phyloP scores from a whole-genome alignment of 2,329 filamentous ascomycete species.

The Cadophora sp. region DNA sequence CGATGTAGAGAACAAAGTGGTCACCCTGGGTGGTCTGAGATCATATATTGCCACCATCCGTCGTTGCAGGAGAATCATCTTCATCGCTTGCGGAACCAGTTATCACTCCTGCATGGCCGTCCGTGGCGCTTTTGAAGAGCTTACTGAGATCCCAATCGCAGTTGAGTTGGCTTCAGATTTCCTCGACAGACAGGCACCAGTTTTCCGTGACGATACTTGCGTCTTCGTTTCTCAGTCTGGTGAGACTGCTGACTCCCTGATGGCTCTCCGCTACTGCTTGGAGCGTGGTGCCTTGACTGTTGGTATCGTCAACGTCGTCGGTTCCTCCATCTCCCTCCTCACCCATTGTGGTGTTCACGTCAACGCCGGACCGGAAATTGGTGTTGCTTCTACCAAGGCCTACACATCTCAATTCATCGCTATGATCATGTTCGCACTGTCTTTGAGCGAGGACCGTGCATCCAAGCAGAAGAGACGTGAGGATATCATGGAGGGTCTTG shows the following conservation, averaged over 20 bases:
- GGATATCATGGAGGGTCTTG: slow-evolving; percentile 95
- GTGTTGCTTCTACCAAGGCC: slow-evolving; percentile 98
- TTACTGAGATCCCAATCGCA: slow-evolving; percentile 96
- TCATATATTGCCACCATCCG: slow-evolving; percentile 98
- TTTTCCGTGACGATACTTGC: slow-evolving; percentile 99
- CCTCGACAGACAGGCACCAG: slow-evolving; percentile 92
- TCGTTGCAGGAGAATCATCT: slow-evolving; percentile 95
- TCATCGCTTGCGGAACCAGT: slow-evolving; percentile 97
- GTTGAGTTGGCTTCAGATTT: slow-evolving; percentile 98
- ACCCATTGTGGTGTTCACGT: slow-evolving; percentile 99
- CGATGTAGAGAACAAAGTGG: slow-evolving; percentile 89
- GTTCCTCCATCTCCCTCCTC: slow-evolving; percentile 96
- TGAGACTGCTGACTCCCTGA: slow-evolving; percentile 95
- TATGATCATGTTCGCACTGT: slow-evolving; percentile 99
- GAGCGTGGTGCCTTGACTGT: slow-evolving; percentile 97
- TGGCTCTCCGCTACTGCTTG: slow-evolving; percentile 97
- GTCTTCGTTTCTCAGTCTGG: slow-evolving; percentile 99
- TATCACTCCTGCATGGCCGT: slow-evolving; percentile 99
- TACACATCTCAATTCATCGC: slow-evolving; percentile 99
- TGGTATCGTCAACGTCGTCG: slow-evolving; percentile 98
- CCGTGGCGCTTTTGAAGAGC: slow-evolving; percentile 95
- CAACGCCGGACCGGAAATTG: slow-evolving; percentile 98
- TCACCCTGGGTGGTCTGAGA: slow-evolving; percentile 93
- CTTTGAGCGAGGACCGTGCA: slow-evolving; percentile 92
- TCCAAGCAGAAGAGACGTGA: slow-evolving; percentile 91